Percentiles rank a stretch among this genome's conserved stretches.
These are phyloP conservation scores for Dothidotthia symphoricarpi DNA, from an alignment of 2,329 filamentous ascomycete genomes.

Conservation along the genomic window DNA sequence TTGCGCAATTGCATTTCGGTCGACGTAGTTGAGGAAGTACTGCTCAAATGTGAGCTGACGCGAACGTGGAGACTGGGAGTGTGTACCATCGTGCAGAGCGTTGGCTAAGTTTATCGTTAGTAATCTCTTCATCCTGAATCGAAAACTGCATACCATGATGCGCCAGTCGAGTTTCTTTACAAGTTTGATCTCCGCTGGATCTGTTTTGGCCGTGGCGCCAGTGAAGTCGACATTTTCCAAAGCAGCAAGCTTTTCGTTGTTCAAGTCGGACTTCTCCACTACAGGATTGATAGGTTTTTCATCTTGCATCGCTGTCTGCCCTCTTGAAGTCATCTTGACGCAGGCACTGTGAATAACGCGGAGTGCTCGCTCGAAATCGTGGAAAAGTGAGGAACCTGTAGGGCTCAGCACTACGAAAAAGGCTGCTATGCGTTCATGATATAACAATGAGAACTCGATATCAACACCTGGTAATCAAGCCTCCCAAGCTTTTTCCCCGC, in stretches of 20 bases:
- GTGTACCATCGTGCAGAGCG: conserved; percentile 39
- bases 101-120: conserved; percentile 31
- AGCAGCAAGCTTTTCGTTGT: conserved; percentile 13
- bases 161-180: conserved; percentile 36
- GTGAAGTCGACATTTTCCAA: conserved; percentile 27
- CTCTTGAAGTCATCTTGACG: conserved; percentile 8
- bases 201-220: conserved; percentile 33
- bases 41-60: neutral
- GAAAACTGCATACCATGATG: conserved; percentile 22
- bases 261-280: conserved; percentile 22
- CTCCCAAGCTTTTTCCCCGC: conserved; percentile 26
- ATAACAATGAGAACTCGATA: neutral
- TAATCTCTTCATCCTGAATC: neutral
- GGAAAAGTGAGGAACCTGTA: too few relatives aligned
- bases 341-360: too few relatives aligned
- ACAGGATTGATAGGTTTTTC: conserved; percentile 15
- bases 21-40: conserved; percentile 37
- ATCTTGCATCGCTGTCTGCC: conserved; percentile 9
- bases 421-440: too few relatives aligned
- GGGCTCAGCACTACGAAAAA: too few relatives aligned
- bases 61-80: too few relatives aligned
- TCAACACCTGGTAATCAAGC: conserved; percentile 15
- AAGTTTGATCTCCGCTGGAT: conserved; percentile 33
- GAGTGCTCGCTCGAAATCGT: too few relatives aligned
- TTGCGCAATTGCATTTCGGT: conserved; percentile 64